A percentile compares a stretch with the other conserved stretches of the same genome.
Conservation (phyloP, 139 green algal genomes). For the Protoeuglena noctilucae region DNA sequence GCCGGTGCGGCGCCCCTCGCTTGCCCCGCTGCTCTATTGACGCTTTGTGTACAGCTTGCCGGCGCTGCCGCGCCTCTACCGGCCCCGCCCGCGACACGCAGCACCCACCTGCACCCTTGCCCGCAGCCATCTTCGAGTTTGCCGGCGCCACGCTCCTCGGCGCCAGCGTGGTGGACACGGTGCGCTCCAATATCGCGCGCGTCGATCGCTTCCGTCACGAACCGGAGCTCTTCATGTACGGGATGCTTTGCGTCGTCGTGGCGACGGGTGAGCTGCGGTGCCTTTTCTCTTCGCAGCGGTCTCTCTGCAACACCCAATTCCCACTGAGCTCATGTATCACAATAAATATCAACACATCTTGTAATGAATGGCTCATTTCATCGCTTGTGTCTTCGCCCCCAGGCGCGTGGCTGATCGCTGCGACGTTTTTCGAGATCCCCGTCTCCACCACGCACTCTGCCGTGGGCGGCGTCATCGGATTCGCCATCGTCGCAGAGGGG, state of each 20-base stretch:
- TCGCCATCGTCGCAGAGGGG: slow-evolving; percentile 16
- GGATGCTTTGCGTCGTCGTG: slow-evolving; percentile 9
- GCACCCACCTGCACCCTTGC: too few relatives aligned
- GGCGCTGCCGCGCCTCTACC: too few relatives aligned
- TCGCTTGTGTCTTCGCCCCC: neutral
- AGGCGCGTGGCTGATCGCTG: slow-evolving; percentile 9
- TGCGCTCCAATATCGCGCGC: neutral
- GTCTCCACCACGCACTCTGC: slow-evolving; percentile 27
- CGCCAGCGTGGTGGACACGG: neutral
- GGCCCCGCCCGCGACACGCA: too few relatives aligned
- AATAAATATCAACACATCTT: neutral
- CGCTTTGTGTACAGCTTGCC: too few relatives aligned
- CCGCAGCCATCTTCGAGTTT: slow-evolving; percentile 28
- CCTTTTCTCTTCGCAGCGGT: neutral
- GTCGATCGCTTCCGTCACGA: neutral
- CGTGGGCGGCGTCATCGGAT: slow-evolving; percentile 18
- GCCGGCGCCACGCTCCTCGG: neutral
- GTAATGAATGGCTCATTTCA: neutral
- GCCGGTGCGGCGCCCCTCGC: too few relatives aligned
- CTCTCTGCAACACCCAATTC: neutral
- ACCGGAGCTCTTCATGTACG: slow-evolving; percentile 8
- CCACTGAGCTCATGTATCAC: neutral
- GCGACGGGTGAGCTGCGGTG: slow-evolving; percentile 1
- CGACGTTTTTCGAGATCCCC: slow-evolving; percentile 17
- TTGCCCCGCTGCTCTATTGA: too few relatives aligned